A percentile compares a stretch with the other conserved stretches of the same genome.
Conservation (phyloP, 2,329 filamentous ascomycete species). For the Diplodia sapinea region DNA sequence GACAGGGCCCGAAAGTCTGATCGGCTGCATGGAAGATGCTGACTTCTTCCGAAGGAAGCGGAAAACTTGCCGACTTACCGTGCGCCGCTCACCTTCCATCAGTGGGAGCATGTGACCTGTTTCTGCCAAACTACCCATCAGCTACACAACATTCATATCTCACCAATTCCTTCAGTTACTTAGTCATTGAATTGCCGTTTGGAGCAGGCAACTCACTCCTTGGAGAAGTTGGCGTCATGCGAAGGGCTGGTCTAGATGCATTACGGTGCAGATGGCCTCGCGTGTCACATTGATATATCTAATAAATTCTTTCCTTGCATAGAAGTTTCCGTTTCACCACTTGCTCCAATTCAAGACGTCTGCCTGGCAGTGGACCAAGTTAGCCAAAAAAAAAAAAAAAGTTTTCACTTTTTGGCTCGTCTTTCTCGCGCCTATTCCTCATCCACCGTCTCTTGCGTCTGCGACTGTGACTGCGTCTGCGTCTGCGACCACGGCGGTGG, state of each 20-base stretch:
- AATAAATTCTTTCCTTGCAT: background rate
- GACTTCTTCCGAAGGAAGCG: background rate
- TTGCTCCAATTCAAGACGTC: background rate
- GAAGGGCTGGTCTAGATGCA: too few relatives aligned
- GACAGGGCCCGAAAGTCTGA: background rate
- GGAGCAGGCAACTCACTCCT: too few relatives aligned
- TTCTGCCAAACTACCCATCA: background rate
- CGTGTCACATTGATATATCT: background rate
- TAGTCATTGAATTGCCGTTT: too few relatives aligned
- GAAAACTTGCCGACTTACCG: too few relatives aligned
- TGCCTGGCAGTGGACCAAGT: background rate
- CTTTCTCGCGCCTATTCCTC: background rate
- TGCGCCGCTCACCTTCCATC: too few relatives aligned
- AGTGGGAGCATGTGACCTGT: background rate
- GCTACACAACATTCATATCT: background rate
- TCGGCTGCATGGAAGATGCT: background rate
- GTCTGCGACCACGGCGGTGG: constrained; percentile 24
- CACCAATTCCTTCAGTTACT: too few relatives aligned
- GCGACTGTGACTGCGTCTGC: background rate
- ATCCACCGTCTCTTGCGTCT: constrained; percentile 9
- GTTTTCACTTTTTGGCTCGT: background rate
- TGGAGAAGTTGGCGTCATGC: too few relatives aligned
- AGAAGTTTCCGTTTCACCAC: background rate
- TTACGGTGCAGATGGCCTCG: too few relatives aligned
- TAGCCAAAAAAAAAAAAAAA: too few relatives aligned